phyloP scores from a whole-genome alignment of 2,329 filamentous ascomycete genomes.

The Xylariaceae sp. region DNA sequence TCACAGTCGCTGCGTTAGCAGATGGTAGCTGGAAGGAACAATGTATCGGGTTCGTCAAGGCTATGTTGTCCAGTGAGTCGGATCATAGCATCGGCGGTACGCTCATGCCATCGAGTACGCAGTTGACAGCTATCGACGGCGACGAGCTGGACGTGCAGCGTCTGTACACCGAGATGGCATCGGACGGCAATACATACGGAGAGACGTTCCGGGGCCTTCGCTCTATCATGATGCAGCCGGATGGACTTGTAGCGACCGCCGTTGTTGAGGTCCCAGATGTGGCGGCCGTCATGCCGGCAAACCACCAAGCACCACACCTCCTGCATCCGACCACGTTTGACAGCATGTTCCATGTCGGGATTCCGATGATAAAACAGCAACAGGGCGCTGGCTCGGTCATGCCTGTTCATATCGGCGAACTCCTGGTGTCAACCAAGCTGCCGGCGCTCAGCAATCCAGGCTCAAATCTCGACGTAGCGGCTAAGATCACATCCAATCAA shows the following conservation, averaged over 20 bases:
- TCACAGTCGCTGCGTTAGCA: slow-evolving; percentile 7
- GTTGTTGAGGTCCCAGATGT: slow-evolving; percentile 6
- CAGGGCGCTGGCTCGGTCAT: slow-evolving; percentile 13
- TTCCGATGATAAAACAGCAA: slow-evolving; percentile 6
- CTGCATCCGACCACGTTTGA: slow-evolving; percentile 17
- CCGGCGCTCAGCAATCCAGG: neutral
- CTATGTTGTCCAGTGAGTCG: neutral
- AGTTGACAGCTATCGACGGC: neutral
- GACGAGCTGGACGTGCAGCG: neutral
- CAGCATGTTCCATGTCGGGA: slow-evolving; percentile 9
- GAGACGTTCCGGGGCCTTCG: slow-evolving; percentile 5
- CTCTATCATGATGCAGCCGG: neutral
- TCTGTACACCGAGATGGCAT: slow-evolving; percentile 4
- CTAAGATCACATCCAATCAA: slow-evolving; percentile 7
- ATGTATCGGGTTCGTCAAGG: slow-evolving; percentile 3
- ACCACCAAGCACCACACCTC: slow-evolving; percentile 6
- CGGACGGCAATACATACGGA: slow-evolving; percentile 11
- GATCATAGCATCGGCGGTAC: neutral
- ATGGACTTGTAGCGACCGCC: neutral
- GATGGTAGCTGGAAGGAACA: slow-evolving; percentile 14
- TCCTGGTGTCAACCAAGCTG: slow-evolving; percentile 5
- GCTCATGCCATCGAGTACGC: neutral
- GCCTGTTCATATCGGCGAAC: slow-evolving; percentile 14
- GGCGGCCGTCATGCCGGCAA: slow-evolving; percentile 8
- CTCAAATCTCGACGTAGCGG: slow-evolving; percentile 3